Evolutionary conservation across 306 rosid genomes (phyloP).

Genomic region (Lathyrus oleraceus): DNA sequence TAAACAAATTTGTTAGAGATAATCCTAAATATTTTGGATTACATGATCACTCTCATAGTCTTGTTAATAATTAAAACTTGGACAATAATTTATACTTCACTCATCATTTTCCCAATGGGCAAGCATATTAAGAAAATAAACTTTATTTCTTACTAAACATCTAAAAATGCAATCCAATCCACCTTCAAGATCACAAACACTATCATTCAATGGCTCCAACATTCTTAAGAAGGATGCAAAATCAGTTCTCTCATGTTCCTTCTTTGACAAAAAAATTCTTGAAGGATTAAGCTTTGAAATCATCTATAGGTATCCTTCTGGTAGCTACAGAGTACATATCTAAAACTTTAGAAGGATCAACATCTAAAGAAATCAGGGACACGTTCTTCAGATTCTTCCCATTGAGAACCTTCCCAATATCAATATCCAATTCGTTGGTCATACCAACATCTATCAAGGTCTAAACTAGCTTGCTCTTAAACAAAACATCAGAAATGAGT

Average conservation of each 20-base stretch:
- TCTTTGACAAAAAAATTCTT: conserved; percentile 43
- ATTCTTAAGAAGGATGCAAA: conserved; percentile 32
- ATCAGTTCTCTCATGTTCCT: conserved; percentile 36
- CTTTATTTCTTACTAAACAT: conserved; percentile 70
- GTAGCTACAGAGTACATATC: too few relatives aligned
- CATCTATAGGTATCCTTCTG: neutral
- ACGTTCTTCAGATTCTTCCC: too few relatives aligned
- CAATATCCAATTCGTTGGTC: too few relatives aligned
- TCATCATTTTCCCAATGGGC: conserved; percentile 27
- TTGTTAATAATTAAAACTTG: conserved; percentile 19
- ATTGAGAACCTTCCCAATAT: too few relatives aligned
- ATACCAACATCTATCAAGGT: too few relatives aligned
- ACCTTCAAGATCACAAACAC: conserved; percentile 42
- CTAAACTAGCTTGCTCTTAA: too few relatives aligned
- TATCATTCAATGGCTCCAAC: conserved; percentile 47
- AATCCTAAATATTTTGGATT: conserved; percentile 45
- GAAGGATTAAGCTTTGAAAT: conserved; percentile 48
- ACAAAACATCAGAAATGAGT: too few relatives aligned
- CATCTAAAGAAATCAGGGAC: too few relatives aligned
- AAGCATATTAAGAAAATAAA: conserved; percentile 64
- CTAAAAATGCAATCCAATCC: conserved; percentile 50
- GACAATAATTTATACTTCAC: neutral
- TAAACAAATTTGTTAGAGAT: conserved; percentile 33
- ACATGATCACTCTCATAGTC: conserved; percentile 24
- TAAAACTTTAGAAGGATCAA: neutral